These are phyloP conservation scores for Penicillium nordicum DNA, from an alignment of 2,329 filamentous ascomycete genomes.

Conservation along the genomic window DNA sequence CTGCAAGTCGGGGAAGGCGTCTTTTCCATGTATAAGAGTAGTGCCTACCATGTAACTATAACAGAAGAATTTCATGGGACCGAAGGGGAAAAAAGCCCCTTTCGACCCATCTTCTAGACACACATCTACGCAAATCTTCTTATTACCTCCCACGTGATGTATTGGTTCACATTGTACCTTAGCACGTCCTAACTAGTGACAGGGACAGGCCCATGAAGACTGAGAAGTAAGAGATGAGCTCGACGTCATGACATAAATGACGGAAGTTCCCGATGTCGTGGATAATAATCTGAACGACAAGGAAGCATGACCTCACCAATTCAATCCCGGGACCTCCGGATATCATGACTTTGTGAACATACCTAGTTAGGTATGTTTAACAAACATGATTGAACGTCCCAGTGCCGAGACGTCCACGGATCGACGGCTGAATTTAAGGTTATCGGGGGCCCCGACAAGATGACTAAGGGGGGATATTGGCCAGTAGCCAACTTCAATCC, in stretches of 20 bases:
- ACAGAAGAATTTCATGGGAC: too few species aligned
- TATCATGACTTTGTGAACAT: not conserved
- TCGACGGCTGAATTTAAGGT: slow-evolving; percentile 3
- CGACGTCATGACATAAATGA: slow-evolving; percentile 1
- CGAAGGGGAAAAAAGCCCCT: too few species aligned
- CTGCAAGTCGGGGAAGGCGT: not conserved
- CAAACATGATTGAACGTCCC: not conserved
- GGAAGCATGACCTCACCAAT: slow-evolving; percentile 1
- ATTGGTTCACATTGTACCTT: not conserved
- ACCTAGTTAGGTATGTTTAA: too few species aligned
- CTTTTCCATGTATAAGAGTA: not conserved
- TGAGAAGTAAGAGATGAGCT: not conserved
- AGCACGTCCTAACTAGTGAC: not conserved
- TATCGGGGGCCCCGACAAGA: not conserved
- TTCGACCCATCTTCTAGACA: not conserved
- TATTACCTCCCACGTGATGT: not conserved
- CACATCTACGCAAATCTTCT: not conserved
- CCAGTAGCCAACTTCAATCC: not conserved
- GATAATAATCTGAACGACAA: not conserved
- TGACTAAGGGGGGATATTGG: not conserved
- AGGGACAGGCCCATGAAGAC: not conserved
- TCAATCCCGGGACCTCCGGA: not conserved
- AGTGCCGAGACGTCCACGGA: not conserved
- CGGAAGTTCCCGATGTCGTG: not conserved
- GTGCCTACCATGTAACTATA: not conserved